A percentile compares a stretch with the other conserved stretches of the same genome.
phyloP scores from a whole-genome alignment of 2,329 filamentous ascomycete species.

The Xylaria sp. region DNA sequence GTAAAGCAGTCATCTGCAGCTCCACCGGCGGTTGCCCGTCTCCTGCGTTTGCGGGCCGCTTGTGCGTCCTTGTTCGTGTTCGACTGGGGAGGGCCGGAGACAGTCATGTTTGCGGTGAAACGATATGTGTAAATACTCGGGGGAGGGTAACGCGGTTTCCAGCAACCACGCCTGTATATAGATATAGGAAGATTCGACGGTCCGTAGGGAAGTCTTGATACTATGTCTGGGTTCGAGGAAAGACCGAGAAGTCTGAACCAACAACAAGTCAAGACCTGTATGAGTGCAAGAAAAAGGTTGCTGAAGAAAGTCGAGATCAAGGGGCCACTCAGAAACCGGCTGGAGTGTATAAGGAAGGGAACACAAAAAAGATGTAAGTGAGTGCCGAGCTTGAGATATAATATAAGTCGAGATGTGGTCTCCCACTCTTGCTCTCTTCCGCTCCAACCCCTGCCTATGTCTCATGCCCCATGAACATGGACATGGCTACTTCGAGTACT shows the following conservation, averaged over 20 bases:
- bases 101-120: constrained; percentile 41
- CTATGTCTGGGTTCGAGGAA: constrained; percentile 25
- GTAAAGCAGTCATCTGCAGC: constrained; percentile 94
- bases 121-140: constrained; percentile 19
- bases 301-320: constrained; percentile 30
- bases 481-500: constrained; percentile 1
- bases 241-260: constrained; percentile 28
- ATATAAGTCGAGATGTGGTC: constrained; percentile 32
- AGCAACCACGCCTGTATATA: constrained; percentile 19
- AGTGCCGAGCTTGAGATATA: constrained; percentile 30
- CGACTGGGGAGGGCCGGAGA: constrained; percentile 41
- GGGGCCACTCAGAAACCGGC: constrained; percentile 31
- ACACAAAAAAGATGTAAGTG: constrained; percentile 31
- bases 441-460: constrained; percentile 14
- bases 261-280: constrained; percentile 35
- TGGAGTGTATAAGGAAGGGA: constrained; percentile 28
- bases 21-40: constrained; percentile 81
- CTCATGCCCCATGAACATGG: constrained; percentile 13
- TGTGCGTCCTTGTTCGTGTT: constrained; percentile 46
- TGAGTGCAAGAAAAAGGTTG: constrained; percentile 36
- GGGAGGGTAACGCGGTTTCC: constrained; percentile 26
- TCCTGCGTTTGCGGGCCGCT: constrained; percentile 65
- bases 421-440: constrained; percentile 22
- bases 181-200: constrained; percentile 22
- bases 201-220: constrained; percentile 12